phyloP scores from a whole-genome alignment of 202 grass and related monocot species.

The Zizania palustris region DNA sequence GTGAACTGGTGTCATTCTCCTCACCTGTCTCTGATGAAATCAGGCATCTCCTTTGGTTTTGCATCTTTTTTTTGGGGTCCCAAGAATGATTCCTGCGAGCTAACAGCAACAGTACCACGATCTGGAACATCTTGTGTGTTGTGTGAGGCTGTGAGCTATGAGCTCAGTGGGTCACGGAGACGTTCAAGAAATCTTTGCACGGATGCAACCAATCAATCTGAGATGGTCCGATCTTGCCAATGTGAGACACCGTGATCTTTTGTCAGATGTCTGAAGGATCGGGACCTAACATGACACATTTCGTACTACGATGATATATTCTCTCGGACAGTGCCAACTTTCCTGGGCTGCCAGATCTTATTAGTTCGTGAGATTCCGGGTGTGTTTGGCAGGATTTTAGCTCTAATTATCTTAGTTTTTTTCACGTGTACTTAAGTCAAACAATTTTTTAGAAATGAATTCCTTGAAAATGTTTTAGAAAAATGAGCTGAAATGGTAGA shows the following conservation, averaged over 20 bases:
- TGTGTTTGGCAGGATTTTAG: no score
- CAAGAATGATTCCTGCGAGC: background rate
- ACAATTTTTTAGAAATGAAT: no score
- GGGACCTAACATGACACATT: background rate
- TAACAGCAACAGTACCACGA: background rate
- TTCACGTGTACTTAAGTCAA: no score
- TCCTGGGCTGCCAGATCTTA: background rate
- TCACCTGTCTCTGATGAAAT: background rate
- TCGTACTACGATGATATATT: background rate
- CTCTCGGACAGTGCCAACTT: background rate
- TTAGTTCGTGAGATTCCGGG: background rate
- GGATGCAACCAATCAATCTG: background rate
- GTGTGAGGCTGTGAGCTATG: background rate
- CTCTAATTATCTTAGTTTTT: no score
- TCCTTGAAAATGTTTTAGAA: no score
- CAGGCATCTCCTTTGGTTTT: background rate
- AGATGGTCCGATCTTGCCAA: background rate
- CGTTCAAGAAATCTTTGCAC: conserved; percentile 7
- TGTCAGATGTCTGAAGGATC: conserved; percentile 1
- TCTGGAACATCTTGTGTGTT: background rate
- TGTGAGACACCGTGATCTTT: background rate
- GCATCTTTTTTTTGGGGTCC: background rate
- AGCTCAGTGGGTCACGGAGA: background rate
- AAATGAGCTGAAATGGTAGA: no score
- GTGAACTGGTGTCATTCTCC: background rate